These are phyloP conservation scores for Pogostemon cablin DNA, from an alignment of 257 asterid genomes.

Conservation along the genomic window DNA sequence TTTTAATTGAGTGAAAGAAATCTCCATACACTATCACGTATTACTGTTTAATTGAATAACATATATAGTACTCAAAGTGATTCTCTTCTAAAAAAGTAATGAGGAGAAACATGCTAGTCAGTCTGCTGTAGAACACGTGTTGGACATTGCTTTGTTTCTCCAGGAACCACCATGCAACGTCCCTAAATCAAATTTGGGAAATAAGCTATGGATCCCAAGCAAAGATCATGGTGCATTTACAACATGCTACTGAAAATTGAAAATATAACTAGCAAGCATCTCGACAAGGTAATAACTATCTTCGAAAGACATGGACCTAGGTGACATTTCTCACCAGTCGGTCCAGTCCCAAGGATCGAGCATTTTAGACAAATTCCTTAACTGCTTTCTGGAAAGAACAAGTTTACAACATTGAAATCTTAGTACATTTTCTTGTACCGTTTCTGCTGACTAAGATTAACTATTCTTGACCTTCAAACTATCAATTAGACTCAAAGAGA, in stretches of 20 bases:
- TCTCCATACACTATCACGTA: conserved; percentile 6
- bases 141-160: background rate
- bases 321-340: background rate
- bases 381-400: background rate
- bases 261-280: conserved; percentile 18
- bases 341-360: background rate
- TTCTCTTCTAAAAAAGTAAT: conserved; percentile 15
- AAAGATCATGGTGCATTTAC: background rate
- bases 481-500: background rate
- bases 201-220: background rate
- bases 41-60: conserved; percentile 4
- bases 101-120: conserved; percentile 7
- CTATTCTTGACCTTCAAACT: conserved; percentile 12
- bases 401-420: background rate
- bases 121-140: conserved; percentile 28
- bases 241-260: conserved; percentile 2
- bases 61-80: background rate
- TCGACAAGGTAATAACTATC: conserved; percentile 23
- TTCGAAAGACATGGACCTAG: background rate
- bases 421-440: background rate
- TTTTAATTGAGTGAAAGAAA: background rate
- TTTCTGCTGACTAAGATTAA: conserved; percentile 19
- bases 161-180: conserved; percentile 8
- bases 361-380: conserved; percentile 6
- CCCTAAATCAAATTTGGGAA: background rate